Conservation (phyloP, 495 filamentous ascomycete species). For the Sphaerosporella brunnea region DNA sequence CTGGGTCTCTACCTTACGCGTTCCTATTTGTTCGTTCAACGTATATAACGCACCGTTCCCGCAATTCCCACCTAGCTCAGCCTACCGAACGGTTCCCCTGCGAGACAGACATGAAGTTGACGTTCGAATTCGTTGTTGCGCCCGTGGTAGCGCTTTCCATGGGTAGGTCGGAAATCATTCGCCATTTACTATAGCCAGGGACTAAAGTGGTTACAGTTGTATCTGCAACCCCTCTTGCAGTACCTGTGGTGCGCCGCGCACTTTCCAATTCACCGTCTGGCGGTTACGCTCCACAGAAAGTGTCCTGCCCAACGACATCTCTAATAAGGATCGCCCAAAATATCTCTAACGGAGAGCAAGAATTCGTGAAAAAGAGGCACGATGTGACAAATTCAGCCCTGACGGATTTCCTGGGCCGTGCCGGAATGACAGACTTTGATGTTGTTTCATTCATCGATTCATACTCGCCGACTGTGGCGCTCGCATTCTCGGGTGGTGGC, state of each 20-base stretch:
- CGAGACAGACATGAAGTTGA: too few species aligned
- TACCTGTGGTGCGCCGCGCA: constrained; percentile 24
- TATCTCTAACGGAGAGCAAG: constrained; percentile 17
- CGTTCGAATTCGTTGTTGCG: too few species aligned
- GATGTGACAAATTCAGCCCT: constrained; percentile 46
- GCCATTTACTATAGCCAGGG: too few species aligned
- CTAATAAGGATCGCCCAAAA: constrained; percentile 28
- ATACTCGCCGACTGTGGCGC: constrained; percentile 44
- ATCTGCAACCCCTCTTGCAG: neutral
- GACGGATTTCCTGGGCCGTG: constrained; percentile 50
- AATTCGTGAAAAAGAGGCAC: constrained; percentile 30
- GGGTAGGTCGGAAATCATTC: too few species aligned
- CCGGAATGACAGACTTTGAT: constrained; percentile 63
- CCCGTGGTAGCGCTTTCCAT: too few species aligned
- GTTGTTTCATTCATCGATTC: constrained; percentile 48
- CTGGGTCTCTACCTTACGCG: too few species aligned
- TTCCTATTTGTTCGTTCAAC: too few species aligned
- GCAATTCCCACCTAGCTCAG: too few species aligned
- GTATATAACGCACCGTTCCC: too few species aligned
- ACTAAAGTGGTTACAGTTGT: too few species aligned
- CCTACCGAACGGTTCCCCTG: too few species aligned
- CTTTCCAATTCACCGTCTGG: constrained; percentile 39
- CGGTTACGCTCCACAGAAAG: constrained; percentile 37
- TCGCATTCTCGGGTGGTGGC: constrained; percentile 52
- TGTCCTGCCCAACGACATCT: constrained; percentile 35